Conservation (phyloP, 306 rosid genomes). For the Canavalia gladiata region DNA sequence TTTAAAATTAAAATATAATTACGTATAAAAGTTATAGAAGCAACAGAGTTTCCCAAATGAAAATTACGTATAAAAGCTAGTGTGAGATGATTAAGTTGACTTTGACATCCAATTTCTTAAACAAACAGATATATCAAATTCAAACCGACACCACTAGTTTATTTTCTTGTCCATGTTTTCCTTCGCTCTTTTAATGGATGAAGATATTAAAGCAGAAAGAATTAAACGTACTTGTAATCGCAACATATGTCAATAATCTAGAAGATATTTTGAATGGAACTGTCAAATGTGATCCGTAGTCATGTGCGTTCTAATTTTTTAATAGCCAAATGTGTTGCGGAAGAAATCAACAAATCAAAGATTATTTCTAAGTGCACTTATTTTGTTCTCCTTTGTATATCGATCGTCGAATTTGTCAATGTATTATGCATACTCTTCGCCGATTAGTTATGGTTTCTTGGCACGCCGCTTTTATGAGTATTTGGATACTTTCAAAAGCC, state of each 20-base stretch:
- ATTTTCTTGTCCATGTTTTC: neutral
- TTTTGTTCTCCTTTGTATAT: neutral
- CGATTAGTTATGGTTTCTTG: neutral
- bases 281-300: neutral
- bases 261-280: neutral
- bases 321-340: neutral
- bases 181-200: neutral
- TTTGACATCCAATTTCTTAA: neutral
- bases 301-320: neutral
- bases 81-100: neutral
- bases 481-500: conserved; percentile 30
- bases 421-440: neutral
- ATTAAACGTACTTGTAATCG: conserved; percentile 6
- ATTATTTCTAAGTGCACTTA: neutral
- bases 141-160: neutral
- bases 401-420: conserved; percentile 18
- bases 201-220: neutral
- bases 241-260: neutral
- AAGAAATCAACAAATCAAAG: conserved; percentile 25
- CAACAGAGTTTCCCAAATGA: neutral
- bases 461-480: neutral
- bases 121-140: neutral
- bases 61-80: neutral
- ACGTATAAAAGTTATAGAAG: too few species aligned
- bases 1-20: too few species aligned